phyloP scores from a whole-genome alignment of 768 basidiomycete species.

The Lactifluus volemus region DNA sequence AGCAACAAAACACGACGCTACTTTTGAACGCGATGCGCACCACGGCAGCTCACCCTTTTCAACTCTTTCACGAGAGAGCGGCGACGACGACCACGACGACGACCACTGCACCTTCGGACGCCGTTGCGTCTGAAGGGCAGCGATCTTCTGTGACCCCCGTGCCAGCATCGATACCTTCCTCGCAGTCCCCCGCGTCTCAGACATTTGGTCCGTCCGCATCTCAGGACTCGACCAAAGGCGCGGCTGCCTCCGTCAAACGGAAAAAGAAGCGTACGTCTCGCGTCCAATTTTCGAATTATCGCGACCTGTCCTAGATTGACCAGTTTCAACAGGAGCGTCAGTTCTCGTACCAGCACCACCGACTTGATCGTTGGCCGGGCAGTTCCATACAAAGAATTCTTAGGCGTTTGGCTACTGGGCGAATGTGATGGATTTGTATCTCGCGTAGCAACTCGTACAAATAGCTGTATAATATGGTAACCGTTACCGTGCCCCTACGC shows the following conservation, averaged over 20 bases:
- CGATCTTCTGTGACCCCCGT: conserved; percentile 29
- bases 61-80: conserved; percentile 31
- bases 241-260: conserved; percentile 50
- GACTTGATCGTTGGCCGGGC: background rate
- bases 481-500: conserved; percentile 43
- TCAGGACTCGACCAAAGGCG: conserved; percentile 41
- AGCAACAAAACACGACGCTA: conserved; percentile 58
- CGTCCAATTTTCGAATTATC: background rate
- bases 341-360: conserved; percentile 9
- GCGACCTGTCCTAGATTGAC: background rate
- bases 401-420: background rate
- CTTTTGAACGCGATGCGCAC: conserved; percentile 74
- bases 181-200: conserved; percentile 28
- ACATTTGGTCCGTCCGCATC: conserved; percentile 30
- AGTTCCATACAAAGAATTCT: background rate
- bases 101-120: conserved; percentile 14
- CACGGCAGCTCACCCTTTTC: conserved; percentile 61
- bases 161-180: conserved; percentile 23
- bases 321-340: conserved; percentile 2
- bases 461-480: background rate
- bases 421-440: background rate
- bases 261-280: conserved; percentile 66
- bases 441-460: background rate
- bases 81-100: too few relatives aligned
- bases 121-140: background rate